phyloP scores from a whole-genome alignment of 129 eudicot genomes.

The Centella asiatica region DNA sequence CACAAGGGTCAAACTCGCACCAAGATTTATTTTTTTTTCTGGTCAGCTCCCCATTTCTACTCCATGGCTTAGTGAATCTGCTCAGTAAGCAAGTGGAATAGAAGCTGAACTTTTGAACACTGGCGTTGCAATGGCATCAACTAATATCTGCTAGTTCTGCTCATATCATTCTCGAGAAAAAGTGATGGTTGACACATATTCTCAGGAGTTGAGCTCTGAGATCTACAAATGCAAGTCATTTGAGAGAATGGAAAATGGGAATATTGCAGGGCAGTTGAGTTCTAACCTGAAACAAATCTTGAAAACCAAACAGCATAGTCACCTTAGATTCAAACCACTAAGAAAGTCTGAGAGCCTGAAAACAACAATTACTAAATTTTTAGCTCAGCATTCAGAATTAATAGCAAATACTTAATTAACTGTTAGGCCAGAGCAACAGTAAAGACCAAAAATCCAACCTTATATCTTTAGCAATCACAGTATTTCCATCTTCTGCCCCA shows the following conservation, averaged over 20 bases:
- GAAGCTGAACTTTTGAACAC: background rate
- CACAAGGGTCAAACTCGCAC: too few relatives aligned
- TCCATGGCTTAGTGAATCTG: background rate
- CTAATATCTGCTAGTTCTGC: background rate
- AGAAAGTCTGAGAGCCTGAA: slow-evolving; percentile 82
- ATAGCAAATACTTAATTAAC: background rate
- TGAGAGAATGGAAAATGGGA: background rate
- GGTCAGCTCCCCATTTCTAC: background rate
- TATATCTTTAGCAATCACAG: slow-evolving; percentile 74
- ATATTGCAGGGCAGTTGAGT: background rate
- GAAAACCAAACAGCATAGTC: slow-evolving; percentile 29
- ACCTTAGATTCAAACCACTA: slow-evolving; percentile 54
- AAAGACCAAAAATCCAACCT: slow-evolving; percentile 36
- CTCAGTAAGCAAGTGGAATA: background rate
- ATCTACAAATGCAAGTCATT: too few relatives aligned
- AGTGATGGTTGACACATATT: too few relatives aligned
- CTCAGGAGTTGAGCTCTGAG: background rate
- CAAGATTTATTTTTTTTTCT: too few relatives aligned
- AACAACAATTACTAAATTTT: background rate
- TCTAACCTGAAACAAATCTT: slow-evolving; percentile 30
- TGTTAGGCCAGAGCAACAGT: too few relatives aligned
- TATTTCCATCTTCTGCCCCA: slow-evolving; percentile 76
- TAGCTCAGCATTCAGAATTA: too few relatives aligned
- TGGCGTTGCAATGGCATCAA: background rate
- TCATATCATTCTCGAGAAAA: too few relatives aligned